Evolutionary conservation across 75 land plant genomes (phyloP).

Genomic region (Chamaecyparis obtusa): DNA sequence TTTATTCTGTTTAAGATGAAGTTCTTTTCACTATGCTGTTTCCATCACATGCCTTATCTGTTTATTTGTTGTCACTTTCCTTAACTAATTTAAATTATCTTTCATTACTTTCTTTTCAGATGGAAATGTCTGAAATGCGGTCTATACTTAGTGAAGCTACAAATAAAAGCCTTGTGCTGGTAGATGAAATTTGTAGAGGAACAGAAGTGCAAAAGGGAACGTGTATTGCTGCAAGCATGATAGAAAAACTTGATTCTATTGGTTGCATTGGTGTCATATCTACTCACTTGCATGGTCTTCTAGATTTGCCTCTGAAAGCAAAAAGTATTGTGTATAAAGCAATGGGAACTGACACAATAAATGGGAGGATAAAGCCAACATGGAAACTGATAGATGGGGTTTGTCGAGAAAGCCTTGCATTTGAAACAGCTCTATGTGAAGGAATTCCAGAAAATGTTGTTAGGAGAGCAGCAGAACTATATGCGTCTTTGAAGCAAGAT

Average conservation of each 20-base stretch:
- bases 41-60: background rate
- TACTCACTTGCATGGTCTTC: slow-evolving; percentile 91
- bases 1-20: background rate
- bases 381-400: slow-evolving; percentile 88
- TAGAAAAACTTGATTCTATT: slow-evolving; percentile 73
- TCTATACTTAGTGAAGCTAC: slow-evolving; percentile 59
- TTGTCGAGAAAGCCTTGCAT: slow-evolving; percentile 94
- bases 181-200: slow-evolving; percentile 95
- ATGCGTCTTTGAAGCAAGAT: slow-evolving; percentile 28
- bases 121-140: slow-evolving; percentile 94
- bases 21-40: background rate
- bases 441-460: slow-evolving; percentile 72
- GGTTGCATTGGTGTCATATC: slow-evolving; percentile 92
- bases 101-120: slow-evolving; percentile 25
- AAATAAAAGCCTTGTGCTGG: slow-evolving; percentile 67
- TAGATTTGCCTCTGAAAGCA: slow-evolving; percentile 60
- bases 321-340: slow-evolving; percentile 63
- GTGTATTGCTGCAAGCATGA: slow-evolving; percentile 86
- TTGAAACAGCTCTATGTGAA: slow-evolving; percentile 89
- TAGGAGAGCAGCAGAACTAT: slow-evolving; percentile 76
- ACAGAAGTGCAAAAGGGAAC: slow-evolving; percentile 97
- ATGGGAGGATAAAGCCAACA: slow-evolving; percentile 67
- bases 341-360: slow-evolving; percentile 63
- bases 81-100: background rate
- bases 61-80: background rate